These are phyloP conservation scores for Mortierella sp. DNA, from an alignment of 371 early-diverging fungal species.

Conservation along the genomic window DNA sequence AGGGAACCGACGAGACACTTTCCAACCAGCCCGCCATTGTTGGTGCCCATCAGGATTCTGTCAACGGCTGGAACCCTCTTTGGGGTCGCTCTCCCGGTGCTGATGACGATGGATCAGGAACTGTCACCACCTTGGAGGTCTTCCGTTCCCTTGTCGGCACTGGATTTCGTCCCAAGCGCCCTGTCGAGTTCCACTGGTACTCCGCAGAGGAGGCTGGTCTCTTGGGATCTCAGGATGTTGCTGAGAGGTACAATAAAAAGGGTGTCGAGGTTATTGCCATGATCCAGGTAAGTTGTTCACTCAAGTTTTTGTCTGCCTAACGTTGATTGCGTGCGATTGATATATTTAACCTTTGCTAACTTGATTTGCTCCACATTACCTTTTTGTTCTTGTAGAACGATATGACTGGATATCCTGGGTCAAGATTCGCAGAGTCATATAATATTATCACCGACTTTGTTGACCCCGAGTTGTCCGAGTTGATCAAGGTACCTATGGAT, in stretches of 20 bases:
- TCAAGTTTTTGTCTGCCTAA: too few species aligned
- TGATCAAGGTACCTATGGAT: constrained; percentile 62
- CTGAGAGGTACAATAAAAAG: constrained; percentile 73
- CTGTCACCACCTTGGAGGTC: constrained; percentile 89
- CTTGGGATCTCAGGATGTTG: constrained; percentile 92
- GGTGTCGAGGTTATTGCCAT: constrained; percentile 78
- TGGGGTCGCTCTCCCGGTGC: constrained; percentile 60
- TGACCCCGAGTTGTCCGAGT: constrained; percentile 76
- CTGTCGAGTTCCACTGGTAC: constrained; percentile 98
- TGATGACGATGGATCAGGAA: constrained; percentile 94
- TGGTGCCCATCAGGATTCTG: constrained; percentile 94
- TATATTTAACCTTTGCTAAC: neutral
- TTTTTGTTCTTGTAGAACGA: constrained; percentile 64
- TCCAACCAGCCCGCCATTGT: constrained; percentile 83
- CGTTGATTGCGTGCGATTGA: neutral
- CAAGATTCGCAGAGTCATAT: constrained; percentile 70
- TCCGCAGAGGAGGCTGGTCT: constrained; percentile 92
- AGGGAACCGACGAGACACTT: constrained; percentile 67
- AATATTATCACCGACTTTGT: constrained; percentile 91
- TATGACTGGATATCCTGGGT: constrained; percentile 87
- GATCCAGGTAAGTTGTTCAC: constrained; percentile 67
- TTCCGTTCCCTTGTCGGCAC: constrained; percentile 80
- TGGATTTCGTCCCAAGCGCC: constrained; percentile 83
- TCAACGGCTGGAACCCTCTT: constrained; percentile 87
- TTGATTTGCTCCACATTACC: neutral